Evolutionary conservation across 2,329 filamentous ascomycete genomes (phyloP), one percentile per base, ranked within the genome.

Genomic region (Penicillium fuscoglaucum): DNA sequence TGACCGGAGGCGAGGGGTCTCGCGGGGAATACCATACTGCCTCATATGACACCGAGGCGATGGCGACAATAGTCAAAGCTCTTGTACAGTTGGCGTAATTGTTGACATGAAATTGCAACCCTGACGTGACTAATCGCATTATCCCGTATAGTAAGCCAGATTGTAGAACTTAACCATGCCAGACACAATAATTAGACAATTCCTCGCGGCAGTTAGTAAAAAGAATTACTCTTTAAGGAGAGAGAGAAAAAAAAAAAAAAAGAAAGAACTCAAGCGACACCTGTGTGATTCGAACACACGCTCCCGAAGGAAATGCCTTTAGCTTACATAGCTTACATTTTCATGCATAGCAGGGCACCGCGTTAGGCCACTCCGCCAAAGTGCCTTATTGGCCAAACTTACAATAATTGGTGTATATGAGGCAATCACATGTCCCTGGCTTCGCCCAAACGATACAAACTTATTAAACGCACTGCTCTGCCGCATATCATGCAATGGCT

Each of bases 41-140:
- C 26, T 46, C 17, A 13, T 46, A 19, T 46, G 44, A 13, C 44
- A 46, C n/a, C 10, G 17, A 46, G 28, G 44, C 28, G 7, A 31
- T 47, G 44, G 44, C n/a, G 28, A 31, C 44, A 31, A 47, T 47
- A 46, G 26, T 46, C 44, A 47, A 31, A 47, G 44, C 28, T 47
- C 10, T 47, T 47, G 10, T 31, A 33, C 17, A 47, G n/a, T 21
- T 47, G 12, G n/a, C 12, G 2, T 31, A 15, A 33, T 31, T 29
- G 28, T 21, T 31, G n/a, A 29, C 10, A 31, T 19, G 4, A 46
- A n/a, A 46, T 46, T 46, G 4, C 26, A 31, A 31, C 17, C 17
- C 44, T 31, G 10, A 19, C 26, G 5, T 31, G 26, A 46, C 44
- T 46, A 6, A 10, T 13, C 10, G 10, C 17, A 46, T 21, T 46